Evolutionary conservation across 345 rosid species (phyloP), one percentile per base, ranked within the genome.

Genomic region (Ceriops zippeliana): DNA sequence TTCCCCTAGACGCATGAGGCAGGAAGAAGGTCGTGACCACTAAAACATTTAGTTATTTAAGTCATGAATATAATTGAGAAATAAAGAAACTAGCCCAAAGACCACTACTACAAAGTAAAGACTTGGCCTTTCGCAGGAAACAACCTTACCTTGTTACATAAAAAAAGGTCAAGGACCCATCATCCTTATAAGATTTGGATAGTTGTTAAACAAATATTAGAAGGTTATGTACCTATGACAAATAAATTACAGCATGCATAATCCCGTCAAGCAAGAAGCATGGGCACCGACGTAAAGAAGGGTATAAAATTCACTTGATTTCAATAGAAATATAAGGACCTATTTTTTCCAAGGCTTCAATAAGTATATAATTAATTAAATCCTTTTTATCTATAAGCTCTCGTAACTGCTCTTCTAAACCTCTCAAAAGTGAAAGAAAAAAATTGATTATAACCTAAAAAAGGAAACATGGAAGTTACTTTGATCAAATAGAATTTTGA

Each of bases 381-480:
- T 76, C 83, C 73, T 82, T 75, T 72, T 83, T 83, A 78, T 87
- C 75, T 42, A 91, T 66, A 63, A 88, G 73, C 73, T 69, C 37
- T 62, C 34, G 67, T 61, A 89, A 83, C 82, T 81, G 73, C 70
- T 63, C 69, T 78, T 93, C 96, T 53, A 86, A 81, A 76, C 95
- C 96, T 79, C 88, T 83, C 76, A 91, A 66, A 71, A 91, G 86
- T 56, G 79, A 69, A 32, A 97, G 98, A 82, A 86, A 89, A 73
- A 67, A 69, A 74, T 73, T 80, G 83, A 85, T 75, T 70, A 91
- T 85, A 51, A 77, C 87, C 98, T 93, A 68, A 52, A 76, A 59
- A 64, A 65, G 54, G 66, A 52, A 56, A 54, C 59, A 66, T 5
- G 58, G 21, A 22, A 60, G 17, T 52, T 17, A 64, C 0, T 16